These are phyloP conservation scores for Huntiella moniliformis DNA, from an alignment of 2,329 filamentous ascomycete genomes.

Conservation along the genomic window DNA sequence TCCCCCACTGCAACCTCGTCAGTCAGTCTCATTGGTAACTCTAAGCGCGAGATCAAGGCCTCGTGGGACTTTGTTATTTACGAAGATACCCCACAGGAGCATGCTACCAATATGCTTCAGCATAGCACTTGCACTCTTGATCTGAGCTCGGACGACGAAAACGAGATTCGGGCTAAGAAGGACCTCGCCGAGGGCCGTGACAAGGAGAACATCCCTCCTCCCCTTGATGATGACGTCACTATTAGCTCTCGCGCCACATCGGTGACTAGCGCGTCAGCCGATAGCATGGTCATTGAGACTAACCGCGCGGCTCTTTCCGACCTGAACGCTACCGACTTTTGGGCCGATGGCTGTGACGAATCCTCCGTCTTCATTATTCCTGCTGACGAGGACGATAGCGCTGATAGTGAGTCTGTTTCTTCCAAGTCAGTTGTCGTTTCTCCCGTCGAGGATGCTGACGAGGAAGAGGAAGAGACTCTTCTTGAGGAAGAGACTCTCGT, in stretches of 20 bases:
- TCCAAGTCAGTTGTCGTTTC: neutral
- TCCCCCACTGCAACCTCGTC: slow-evolving; percentile 11
- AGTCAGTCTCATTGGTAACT: slow-evolving; percentile 15
- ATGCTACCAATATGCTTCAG: slow-evolving; percentile 82
- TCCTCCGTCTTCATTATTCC: slow-evolving; percentile 41
- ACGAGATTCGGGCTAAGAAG: slow-evolving; percentile 31
- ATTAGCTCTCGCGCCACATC: slow-evolving; percentile 19
- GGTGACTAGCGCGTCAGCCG: slow-evolving; percentile 19
- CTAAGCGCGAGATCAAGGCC: slow-evolving; percentile 34
- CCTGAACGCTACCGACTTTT: slow-evolving; percentile 49
- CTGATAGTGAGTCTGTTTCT: slow-evolving; percentile 1
- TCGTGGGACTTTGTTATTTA: slow-evolving; percentile 89
- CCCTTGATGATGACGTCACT: slow-evolving; percentile 43
- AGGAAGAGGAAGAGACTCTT: neutral
- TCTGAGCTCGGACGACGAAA: slow-evolving; percentile 75
- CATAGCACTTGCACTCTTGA: slow-evolving; percentile 76
- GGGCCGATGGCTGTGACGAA: slow-evolving; percentile 45
- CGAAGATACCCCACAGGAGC: slow-evolving; percentile 76
- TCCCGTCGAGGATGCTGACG: neutral
- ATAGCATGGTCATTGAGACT: slow-evolving; percentile 44
- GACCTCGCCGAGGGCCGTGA: slow-evolving; percentile 44
- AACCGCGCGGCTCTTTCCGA: slow-evolving; percentile 47
- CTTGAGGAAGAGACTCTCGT: neutral
- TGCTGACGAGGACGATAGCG: slow-evolving; percentile 35
- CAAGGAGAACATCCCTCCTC: slow-evolving; percentile 86